Evolutionary conservation across 2,329 filamentous ascomycete species (phyloP).

Genomic region (Monosporascus ibericus): DNA sequence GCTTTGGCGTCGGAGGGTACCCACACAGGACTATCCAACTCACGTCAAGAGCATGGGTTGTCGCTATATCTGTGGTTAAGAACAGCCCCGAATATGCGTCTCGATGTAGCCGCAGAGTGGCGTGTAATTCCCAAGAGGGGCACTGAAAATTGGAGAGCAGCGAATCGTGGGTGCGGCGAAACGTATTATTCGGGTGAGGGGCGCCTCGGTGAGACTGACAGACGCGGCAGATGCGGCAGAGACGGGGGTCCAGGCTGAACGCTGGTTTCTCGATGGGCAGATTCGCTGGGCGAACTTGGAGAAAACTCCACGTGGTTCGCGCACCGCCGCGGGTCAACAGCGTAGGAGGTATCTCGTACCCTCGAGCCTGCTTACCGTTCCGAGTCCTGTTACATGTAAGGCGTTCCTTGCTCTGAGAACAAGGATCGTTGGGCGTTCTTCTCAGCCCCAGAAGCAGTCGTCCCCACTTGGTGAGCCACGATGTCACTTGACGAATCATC

Average conservation of each 20-base stretch:
- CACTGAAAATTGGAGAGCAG: not conserved
- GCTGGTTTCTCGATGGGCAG: not conserved
- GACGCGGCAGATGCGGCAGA: not conserved
- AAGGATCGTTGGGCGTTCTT: slow-evolving; percentile 11
- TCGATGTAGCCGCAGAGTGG: not conserved
- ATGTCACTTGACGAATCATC: not conserved
- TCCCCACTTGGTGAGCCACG: slow-evolving; percentile 1
- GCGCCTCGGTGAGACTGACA: not conserved
- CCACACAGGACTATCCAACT: not conserved
- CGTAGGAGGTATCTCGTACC: not conserved
- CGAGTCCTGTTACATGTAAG: slow-evolving; percentile 5
- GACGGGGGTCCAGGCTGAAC: not conserved
- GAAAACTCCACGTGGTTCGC: not conserved
- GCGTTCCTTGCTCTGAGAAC: slow-evolving; percentile 2
- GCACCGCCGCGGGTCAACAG: not conserved
- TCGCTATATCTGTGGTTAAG: too few species aligned
- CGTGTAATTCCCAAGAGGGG: not conserved
- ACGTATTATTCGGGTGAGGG: too few species aligned
- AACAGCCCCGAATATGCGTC: too few species aligned
- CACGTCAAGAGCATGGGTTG: too few species aligned
- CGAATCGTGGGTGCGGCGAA: not conserved
- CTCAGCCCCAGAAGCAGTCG: slow-evolving; percentile 12
- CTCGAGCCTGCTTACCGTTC: not conserved
- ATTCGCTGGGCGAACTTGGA: not conserved
- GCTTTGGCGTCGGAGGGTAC: slow-evolving; percentile 8